Evolutionary conservation across 2,329 filamentous ascomycete species (phyloP).

Genomic region (Grosmannia clavigera): DNA sequence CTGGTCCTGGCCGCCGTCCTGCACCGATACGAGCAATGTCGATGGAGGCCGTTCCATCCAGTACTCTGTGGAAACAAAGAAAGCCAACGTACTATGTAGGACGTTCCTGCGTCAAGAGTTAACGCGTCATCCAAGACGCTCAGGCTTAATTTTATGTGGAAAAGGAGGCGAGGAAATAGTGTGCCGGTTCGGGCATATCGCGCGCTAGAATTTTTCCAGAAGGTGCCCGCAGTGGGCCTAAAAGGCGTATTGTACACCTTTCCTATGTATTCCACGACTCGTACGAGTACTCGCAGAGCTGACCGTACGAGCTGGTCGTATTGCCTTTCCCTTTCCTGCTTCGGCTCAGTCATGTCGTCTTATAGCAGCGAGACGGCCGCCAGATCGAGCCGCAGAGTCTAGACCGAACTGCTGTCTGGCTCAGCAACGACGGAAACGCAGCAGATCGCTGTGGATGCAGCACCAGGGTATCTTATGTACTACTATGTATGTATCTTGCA

Average conservation of each 20-base stretch:
- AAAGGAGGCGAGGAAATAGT: not conserved
- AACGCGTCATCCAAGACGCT: not conserved
- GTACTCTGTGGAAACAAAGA: not conserved
- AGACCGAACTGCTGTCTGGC: not conserved
- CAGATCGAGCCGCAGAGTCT: not conserved
- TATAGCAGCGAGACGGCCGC: not conserved
- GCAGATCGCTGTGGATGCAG: not conserved
- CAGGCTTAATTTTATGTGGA: not conserved
- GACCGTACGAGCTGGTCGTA: not conserved
- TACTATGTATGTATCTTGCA: not conserved
- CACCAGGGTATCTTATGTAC: not conserved
- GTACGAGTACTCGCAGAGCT: not conserved
- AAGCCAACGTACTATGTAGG: not conserved
- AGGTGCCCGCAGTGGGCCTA: not conserved
- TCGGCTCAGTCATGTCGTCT: not conserved
- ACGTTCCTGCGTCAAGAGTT: not conserved
- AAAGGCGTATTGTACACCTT: not conserved
- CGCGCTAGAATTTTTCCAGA: conserved; percentile 4
- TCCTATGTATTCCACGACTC: not conserved
- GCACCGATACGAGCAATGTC: not conserved
- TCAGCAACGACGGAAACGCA: not conserved
- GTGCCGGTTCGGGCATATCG: not conserved
- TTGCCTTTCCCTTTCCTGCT: not conserved
- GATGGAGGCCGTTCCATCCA: not conserved
- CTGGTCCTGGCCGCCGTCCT: not conserved